These are phyloP conservation scores for Coriaria nepalensis DNA, from an alignment of 306 rosid species.

Conservation along the genomic window DNA sequence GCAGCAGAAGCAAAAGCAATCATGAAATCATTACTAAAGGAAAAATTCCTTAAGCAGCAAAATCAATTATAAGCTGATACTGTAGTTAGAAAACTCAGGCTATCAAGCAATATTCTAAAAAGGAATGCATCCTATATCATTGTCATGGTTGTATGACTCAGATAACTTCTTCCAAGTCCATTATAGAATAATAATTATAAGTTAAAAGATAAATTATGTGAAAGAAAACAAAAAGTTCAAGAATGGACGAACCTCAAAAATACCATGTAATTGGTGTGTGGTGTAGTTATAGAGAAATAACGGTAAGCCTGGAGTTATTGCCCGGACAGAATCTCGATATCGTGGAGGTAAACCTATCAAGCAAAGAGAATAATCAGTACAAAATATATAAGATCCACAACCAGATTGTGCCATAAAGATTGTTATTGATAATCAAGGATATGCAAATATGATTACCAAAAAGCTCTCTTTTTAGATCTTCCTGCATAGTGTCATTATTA, in stretches of 20 bases:
- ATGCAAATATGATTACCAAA: constrained; percentile 41
- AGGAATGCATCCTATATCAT: too few relatives aligned
- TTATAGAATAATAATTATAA: too few relatives aligned
- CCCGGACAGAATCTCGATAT: constrained; percentile 90
- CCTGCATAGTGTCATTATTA: constrained; percentile 99
- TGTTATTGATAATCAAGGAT: background rate
- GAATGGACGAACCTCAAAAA: constrained; percentile 62
- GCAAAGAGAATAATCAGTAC: constrained; percentile 12
- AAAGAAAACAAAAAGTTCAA: background rate
- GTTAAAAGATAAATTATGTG: constrained; percentile 7
- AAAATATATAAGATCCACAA: constrained; percentile 3
- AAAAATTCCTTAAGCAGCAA: constrained; percentile 1
- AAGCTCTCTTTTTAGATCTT: constrained; percentile 88
- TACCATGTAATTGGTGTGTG: constrained; percentile 90
- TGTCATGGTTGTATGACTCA: too few relatives aligned
- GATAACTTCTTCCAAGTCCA: too few relatives aligned
- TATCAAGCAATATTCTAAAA: too few relatives aligned
- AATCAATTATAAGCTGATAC: background rate
- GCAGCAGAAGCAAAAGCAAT: background rate
- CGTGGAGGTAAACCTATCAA: constrained; percentile 89
- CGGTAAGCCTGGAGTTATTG: constrained; percentile 88
- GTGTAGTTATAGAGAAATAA: constrained; percentile 91
- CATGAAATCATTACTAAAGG: too few relatives aligned
- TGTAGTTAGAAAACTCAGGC: too few relatives aligned
- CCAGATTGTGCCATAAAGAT: background rate